A percentile compares a stretch with the other conserved stretches of the same genome.
phyloP scores from a whole-genome alignment of 1,284 basidiomycete species.

The Apiotrichum akiyoshidainum region DNA sequence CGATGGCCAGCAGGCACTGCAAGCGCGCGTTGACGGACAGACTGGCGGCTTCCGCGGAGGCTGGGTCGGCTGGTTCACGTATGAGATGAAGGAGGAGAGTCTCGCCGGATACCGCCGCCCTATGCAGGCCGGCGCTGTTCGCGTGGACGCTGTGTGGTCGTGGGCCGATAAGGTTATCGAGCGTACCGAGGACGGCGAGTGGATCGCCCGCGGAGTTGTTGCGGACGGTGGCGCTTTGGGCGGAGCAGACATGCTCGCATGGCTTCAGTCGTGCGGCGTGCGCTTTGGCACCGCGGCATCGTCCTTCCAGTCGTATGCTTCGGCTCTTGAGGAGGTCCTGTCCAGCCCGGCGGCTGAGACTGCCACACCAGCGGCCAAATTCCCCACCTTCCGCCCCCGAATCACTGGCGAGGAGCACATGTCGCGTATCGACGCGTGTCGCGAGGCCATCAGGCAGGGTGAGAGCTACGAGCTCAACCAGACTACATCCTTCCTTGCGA shows the following conservation, averaged over 20 bases:
- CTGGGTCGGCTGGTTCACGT: constrained; percentile 57
- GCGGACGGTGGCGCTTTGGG: constrained; percentile 6
- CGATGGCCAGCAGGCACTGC: constrained; percentile 27
- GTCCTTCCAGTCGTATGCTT: constrained; percentile 26
- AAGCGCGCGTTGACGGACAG: constrained; percentile 1
- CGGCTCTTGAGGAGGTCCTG: constrained; percentile 12
- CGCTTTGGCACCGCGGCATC: constrained; percentile 27
- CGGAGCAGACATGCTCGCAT: constrained; percentile 28
- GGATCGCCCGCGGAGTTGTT: constrained; percentile 52
- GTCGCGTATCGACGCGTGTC: constrained; percentile 66
- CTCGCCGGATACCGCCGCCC: constrained; percentile 42
- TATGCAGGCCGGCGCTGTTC: constrained; percentile 12
- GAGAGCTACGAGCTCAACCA: constrained; percentile 97
- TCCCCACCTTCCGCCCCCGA: constrained; percentile 43
- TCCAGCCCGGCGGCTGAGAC: background rate
- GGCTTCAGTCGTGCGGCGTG: constrained; percentile 35
- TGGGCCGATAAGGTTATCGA: constrained; percentile 52
- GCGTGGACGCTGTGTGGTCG: constrained; percentile 47
- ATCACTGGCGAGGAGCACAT: constrained; percentile 59
- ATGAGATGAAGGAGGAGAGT: constrained; percentile 57
- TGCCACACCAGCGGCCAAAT: constrained; percentile 14
- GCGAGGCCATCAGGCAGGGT: constrained; percentile 73
- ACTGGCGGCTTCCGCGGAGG: constrained; percentile 51
- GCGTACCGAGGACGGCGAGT: constrained; percentile 45
- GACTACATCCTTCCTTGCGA: constrained; percentile 64